These are phyloP conservation scores for Macrocystidia cucumis DNA, from an alignment of 1,284 basidiomycete genomes.

Conservation along the genomic window DNA sequence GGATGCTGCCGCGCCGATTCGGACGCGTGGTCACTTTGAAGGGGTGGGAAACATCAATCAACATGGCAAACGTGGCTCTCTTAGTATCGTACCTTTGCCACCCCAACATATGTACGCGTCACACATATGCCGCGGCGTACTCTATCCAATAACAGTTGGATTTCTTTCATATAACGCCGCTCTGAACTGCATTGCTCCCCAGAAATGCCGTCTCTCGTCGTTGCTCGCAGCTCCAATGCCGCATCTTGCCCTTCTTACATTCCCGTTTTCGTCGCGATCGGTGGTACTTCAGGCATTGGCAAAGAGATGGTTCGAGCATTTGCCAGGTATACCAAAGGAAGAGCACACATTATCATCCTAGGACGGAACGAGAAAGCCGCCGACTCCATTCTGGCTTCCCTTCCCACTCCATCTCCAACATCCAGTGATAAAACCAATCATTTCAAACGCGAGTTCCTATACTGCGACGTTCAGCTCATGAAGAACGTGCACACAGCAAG, in stretches of 20 bases:
- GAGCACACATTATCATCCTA: conserved; percentile 22
- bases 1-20: too few species aligned
- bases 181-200: conserved; percentile 1
- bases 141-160: too few species aligned
- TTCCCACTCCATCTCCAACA: conserved; percentile 14
- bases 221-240: conserved; percentile 5
- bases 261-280: conserved; percentile 24
- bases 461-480: conserved; percentile 31
- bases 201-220: conserved; percentile 5
- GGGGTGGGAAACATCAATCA: too few species aligned
- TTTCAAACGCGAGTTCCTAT: conserved; percentile 21
- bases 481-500: conserved; percentile 23
- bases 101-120: too few species aligned
- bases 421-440: too few species aligned
- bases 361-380: conserved; percentile 24
- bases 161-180: conserved; percentile 6
- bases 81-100: too few species aligned
- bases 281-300: conserved; percentile 28
- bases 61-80: too few species aligned
- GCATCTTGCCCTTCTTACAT: conserved; percentile 13
- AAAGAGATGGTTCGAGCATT: conserved; percentile 19
- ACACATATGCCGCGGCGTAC: too few species aligned
- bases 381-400: conserved; percentile 19
- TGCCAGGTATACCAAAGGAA: conserved; percentile 18
- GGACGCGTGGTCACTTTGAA: too few species aligned